phyloP scores from a whole-genome alignment of 2,329 filamentous ascomycete species.

The Penicillium sp. region DNA sequence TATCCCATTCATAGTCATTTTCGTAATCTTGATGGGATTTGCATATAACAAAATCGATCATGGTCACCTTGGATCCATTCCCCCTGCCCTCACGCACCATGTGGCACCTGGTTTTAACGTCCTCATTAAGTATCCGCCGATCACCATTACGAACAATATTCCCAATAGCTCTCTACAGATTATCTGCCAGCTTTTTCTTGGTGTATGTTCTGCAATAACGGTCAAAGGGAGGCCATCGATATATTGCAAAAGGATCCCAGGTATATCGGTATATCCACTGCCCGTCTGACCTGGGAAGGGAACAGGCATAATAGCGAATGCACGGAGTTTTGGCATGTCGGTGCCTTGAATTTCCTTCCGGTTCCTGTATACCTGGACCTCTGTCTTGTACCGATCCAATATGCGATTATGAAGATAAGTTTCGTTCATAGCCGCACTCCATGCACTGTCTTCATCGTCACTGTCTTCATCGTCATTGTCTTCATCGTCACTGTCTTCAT shows the following conservation, averaged over 20 bases:
- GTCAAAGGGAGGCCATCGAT: too few species aligned
- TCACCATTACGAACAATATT: too few species aligned
- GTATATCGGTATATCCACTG: slow-evolving; percentile 8
- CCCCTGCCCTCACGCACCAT: neutral
- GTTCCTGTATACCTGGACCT: slow-evolving; percentile 14
- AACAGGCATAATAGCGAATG: neutral
- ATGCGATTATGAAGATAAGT: slow-evolving; percentile 15
- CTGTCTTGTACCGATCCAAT: slow-evolving; percentile 12
- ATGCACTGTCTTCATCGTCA: slow-evolving; percentile 3
- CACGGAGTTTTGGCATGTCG: slow-evolving; percentile 14
- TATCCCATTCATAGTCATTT: slow-evolving; percentile 13
- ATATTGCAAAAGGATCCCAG: neutral
- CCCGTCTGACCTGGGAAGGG: neutral
- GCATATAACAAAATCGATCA: slow-evolving; percentile 10
- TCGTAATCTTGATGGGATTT: slow-evolving; percentile 14
- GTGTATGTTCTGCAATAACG: too few species aligned
- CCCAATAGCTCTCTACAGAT: too few species aligned
- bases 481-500: neutral
- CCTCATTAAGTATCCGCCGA: too few species aligned
- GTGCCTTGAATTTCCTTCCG: slow-evolving; percentile 20
- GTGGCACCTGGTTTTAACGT: neutral
- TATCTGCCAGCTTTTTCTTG: too few species aligned
- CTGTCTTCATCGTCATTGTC: neutral
- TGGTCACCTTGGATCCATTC: slow-evolving; percentile 5
- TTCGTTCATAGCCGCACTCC: slow-evolving; percentile 16